Conservation (phyloP, 2,329 filamentous ascomycete species). For the Aspergillus bombycis region DNA sequence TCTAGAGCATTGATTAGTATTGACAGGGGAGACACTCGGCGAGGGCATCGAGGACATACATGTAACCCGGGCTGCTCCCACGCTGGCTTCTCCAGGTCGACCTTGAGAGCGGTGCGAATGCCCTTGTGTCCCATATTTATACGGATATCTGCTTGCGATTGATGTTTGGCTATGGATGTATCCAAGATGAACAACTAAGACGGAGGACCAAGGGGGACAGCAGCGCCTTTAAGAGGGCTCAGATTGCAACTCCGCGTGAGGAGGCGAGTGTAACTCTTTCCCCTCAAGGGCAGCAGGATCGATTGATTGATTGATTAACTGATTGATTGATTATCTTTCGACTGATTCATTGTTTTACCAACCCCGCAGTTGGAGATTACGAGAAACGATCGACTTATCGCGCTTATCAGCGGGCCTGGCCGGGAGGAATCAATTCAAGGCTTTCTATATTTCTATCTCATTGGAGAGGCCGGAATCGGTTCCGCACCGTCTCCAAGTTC, state of each 20-base stretch:
- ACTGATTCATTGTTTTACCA: slow-evolving; percentile 8
- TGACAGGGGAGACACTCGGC: neutral
- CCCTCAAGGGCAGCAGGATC: neutral
- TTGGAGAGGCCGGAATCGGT: neutral
- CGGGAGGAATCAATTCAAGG: neutral
- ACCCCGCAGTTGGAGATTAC: slow-evolving; percentile 12
- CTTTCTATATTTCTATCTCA: neutral
- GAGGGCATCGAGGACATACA: slow-evolving; percentile 52
- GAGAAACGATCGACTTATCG: slow-evolving; percentile 13
- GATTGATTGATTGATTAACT: neutral
- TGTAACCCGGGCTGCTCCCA: slow-evolving; percentile 71
- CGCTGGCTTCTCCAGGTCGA: slow-evolving; percentile 73
- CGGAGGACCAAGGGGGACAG: neutral
- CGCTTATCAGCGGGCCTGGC: slow-evolving; percentile 14
- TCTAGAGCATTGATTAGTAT: slow-evolving; percentile 55
- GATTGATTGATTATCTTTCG: neutral
- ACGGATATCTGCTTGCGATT: neutral
- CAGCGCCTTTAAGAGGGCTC: neutral
- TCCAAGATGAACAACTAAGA: neutral
- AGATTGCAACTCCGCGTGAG: neutral
- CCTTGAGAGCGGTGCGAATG: slow-evolving; percentile 73
- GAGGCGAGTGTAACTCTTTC: neutral
- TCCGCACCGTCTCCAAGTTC: neutral
- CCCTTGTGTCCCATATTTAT: slow-evolving; percentile 40
- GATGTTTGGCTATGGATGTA: neutral